A percentile compares a stretch with the other conserved stretches of the same genome.
Evolutionary conservation across 768 basidiomycete genomes (phyloP).

Genomic region (Naganishia randhawae): DNA sequence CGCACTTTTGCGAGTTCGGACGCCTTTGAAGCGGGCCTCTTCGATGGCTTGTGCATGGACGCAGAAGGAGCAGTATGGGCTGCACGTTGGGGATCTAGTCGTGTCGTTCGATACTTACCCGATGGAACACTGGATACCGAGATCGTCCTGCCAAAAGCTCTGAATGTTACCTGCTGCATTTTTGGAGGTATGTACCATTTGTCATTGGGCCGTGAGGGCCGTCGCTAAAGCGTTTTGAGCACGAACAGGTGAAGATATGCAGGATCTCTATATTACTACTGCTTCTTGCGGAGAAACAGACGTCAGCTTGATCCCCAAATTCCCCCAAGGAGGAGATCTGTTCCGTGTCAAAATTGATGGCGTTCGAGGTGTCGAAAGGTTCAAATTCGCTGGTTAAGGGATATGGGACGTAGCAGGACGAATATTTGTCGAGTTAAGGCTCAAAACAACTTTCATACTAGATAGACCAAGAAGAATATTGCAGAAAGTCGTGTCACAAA

Average conservation of each 20-base stretch:
- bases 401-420: too few species aligned
- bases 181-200: conserved; percentile 33
- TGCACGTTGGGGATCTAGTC: conserved; percentile 42
- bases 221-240: neutral
- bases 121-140: conserved; percentile 34
- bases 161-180: conserved; percentile 37
- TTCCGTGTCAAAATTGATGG: conserved; percentile 30
- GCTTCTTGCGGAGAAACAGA: conserved; percentile 19
- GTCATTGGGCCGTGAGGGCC: neutral
- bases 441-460: neutral
- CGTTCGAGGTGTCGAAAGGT: conserved; percentile 30
- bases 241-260: conserved; percentile 23
- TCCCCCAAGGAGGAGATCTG: conserved; percentile 29
- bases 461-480: neutral
- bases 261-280: conserved; percentile 29
- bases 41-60: conserved; percentile 45
- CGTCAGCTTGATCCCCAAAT: conserved; percentile 13
- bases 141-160: conserved; percentile 33
- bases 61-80: conserved; percentile 44
- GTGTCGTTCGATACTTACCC: conserved; percentile 41
- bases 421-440: neutral
- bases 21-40: conserved; percentile 34
- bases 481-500: neutral
- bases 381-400: conserved; percentile 26
- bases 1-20: conserved; percentile 32